Evolutionary conservation across 768 basidiomycete species (phyloP).

Genomic region (Mycena floridula): DNA sequence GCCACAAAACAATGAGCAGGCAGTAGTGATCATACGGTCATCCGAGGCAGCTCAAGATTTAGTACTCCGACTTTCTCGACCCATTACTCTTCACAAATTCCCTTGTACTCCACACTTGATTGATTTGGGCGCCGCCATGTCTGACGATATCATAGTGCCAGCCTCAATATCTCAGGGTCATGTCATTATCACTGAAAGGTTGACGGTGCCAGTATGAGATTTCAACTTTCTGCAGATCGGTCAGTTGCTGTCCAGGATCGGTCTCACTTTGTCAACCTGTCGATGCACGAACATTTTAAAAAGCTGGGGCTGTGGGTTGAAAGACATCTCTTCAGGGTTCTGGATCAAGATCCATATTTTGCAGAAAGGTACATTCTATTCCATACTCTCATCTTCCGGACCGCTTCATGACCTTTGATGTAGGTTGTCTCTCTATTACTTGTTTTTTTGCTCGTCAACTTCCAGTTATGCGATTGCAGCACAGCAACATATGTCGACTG

Average conservation of each 20-base stretch:
- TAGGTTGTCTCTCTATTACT: conserved; percentile 44
- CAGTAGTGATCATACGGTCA: too few species aligned
- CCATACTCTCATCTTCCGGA: conserved; percentile 48
- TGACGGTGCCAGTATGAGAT: conserved; percentile 64
- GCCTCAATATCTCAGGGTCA: conserved; percentile 15
- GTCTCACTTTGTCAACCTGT: conserved; percentile 50
- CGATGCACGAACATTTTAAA: conserved; percentile 57
- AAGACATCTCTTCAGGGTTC: conserved; percentile 33
- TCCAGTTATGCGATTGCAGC: too few species aligned
- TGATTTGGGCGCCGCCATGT: conserved; percentile 48
- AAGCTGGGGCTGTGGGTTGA: conserved; percentile 50
- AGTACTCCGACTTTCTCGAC: conserved; percentile 35
- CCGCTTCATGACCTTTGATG: conserved; percentile 53
- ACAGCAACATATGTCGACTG: too few species aligned
- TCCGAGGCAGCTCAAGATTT: conserved; percentile 46
- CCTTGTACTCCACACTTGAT: conserved; percentile 56
- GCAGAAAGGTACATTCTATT: conserved; percentile 56
- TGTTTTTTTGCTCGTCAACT: conserved; percentile 31
- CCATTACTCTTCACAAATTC: conserved; percentile 44
- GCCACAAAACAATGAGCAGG: too few species aligned
- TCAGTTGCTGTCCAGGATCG: conserved; percentile 53
- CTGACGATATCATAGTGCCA: conserved; percentile 43
- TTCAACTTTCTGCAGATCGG: conserved; percentile 45
- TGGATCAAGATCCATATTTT: conserved; percentile 47
- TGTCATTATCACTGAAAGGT: conserved; percentile 58